Percentiles rank a stretch among this genome's conserved stretches.
Evolutionary conservation across 495 filamentous ascomycete genomes (phyloP).

Genomic region (Hypoxylon perforatum): DNA sequence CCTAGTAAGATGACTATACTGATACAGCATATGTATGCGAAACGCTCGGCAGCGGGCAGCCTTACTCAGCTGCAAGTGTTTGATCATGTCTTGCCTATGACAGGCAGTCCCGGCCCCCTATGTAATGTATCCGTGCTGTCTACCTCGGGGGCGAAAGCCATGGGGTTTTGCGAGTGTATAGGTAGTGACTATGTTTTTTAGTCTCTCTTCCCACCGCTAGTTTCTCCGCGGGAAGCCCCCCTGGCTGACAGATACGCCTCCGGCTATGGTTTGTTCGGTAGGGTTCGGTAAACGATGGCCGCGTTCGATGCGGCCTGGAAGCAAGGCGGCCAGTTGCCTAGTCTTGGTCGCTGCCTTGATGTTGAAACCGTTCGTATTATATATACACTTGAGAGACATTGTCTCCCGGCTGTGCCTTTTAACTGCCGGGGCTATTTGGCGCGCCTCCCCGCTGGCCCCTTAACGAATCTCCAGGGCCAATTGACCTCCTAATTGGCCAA

Average conservation of each 20-base stretch:
- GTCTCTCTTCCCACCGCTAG: constrained; percentile 22
- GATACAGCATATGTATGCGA: not conserved
- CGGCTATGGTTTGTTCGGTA: too few species aligned
- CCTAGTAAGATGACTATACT: constrained; percentile 7
- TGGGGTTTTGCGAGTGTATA: constrained; percentile 1
- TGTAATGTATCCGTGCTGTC: not conserved
- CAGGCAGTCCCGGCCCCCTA: constrained; percentile 9
- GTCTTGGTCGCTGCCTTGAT: constrained; percentile 11
- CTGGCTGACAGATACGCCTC: constrained; percentile 32
- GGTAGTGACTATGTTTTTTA: constrained; percentile 8
- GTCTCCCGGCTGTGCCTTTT: not conserved
- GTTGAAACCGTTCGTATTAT: not conserved
- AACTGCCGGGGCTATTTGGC: constrained; percentile 14
- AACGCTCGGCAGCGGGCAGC: constrained; percentile 6
- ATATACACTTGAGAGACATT: not conserved
- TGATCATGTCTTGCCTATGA: not conserved
- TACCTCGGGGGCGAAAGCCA: constrained; percentile 9
- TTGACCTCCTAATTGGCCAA: not conserved
- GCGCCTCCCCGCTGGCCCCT: not conserved
- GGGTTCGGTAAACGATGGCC: constrained; percentile 4
- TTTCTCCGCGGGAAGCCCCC: constrained; percentile 1
- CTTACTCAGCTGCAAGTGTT: constrained; percentile 13
- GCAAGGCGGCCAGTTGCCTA: constrained; percentile 28
- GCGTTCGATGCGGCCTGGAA: constrained; percentile 14
- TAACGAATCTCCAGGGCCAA: not conserved